These are phyloP conservation scores for Mycena rebaudengoi DNA, from an alignment of 768 basidiomycete genomes.

Conservation along the genomic window DNA sequence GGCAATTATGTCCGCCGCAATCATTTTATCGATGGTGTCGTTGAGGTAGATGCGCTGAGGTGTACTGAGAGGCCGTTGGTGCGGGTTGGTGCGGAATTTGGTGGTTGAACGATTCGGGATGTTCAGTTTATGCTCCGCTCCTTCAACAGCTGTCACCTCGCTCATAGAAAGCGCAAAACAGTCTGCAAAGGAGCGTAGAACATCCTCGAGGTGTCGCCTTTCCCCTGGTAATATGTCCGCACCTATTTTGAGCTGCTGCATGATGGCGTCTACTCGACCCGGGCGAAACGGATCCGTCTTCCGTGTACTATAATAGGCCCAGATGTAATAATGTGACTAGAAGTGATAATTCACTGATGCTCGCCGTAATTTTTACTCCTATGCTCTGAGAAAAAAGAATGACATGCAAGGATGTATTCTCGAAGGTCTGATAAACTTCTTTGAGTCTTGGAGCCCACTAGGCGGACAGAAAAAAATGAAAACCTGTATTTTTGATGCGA, in stretches of 20 bases:
- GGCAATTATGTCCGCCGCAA: constrained; percentile 17
- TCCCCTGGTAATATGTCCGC: constrained; percentile 18
- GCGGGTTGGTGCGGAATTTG: constrained; percentile 22
- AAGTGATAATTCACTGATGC: too few species aligned
- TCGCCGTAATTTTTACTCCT: too few species aligned
- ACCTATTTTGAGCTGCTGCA: constrained; percentile 24
- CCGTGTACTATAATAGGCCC: too few species aligned
- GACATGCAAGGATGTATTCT: too few species aligned
- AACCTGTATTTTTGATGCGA: too few species aligned
- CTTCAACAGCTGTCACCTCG: constrained; percentile 31
- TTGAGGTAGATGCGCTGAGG: not conserved
- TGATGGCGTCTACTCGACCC: constrained; percentile 23
- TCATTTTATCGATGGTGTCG: constrained; percentile 17
- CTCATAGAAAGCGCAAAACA: constrained; percentile 47
- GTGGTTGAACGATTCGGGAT: constrained; percentile 15
- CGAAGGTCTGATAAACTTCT: too few species aligned
- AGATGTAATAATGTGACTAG: too few species aligned
- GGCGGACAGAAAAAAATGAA: too few species aligned
- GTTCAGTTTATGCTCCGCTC: constrained; percentile 27
- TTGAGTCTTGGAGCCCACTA: too few species aligned
- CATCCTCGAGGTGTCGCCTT: constrained; percentile 17
- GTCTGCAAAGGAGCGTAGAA: constrained; percentile 45
- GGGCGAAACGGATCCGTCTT: constrained; percentile 28
- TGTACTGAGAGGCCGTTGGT: constrained; percentile 22
- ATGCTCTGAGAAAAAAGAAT: too few species aligned